Evolutionary conservation across 2,329 filamentous ascomycete genomes (phyloP).

Genomic region (Botrytis galanthina): DNA sequence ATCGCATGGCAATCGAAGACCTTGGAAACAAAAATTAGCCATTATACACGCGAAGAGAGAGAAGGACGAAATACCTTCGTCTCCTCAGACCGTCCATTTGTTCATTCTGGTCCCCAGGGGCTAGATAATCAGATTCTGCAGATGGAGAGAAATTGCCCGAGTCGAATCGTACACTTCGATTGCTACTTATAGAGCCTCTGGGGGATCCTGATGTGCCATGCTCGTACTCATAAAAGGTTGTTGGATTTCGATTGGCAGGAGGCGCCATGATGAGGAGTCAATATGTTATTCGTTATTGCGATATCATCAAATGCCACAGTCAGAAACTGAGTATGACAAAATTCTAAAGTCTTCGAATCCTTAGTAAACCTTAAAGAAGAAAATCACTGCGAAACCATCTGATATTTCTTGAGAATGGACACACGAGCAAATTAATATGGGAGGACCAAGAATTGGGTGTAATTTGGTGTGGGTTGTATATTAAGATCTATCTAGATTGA

Average conservation of each 20-base stretch:
- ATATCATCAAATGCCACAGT: background rate
- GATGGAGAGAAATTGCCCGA: slow-evolving; percentile 21
- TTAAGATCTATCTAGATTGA: background rate
- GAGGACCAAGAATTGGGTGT: background rate
- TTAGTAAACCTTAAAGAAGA: background rate
- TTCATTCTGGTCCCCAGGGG: slow-evolving; percentile 2
- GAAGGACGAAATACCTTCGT: slow-evolving; percentile 30
- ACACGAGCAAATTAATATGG: slow-evolving; percentile 9
- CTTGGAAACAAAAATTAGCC: slow-evolving; percentile 39
- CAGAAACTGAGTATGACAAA: background rate
- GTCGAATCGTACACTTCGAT: slow-evolving; percentile 36
- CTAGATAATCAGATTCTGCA: slow-evolving; percentile 3
- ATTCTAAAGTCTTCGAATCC: background rate
- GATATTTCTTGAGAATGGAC: background rate
- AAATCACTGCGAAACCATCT: background rate
- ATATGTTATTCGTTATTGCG: background rate
- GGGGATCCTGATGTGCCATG: slow-evolving; percentile 35
- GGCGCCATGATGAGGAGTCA: slow-evolving; percentile 7
- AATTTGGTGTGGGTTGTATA: background rate
- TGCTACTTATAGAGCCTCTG: slow-evolving; percentile 35
- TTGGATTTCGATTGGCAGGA: slow-evolving; percentile 30
- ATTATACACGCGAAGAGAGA: background rate
- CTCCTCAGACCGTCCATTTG: slow-evolving; percentile 29
- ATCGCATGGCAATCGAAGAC: slow-evolving; percentile 57
- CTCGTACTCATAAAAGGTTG: slow-evolving; percentile 38